A percentile compares a stretch with the other conserved stretches of the same genome.
Conservation (phyloP, 768 basidiomycete species). For the Trametes cinnabarina region DNA sequence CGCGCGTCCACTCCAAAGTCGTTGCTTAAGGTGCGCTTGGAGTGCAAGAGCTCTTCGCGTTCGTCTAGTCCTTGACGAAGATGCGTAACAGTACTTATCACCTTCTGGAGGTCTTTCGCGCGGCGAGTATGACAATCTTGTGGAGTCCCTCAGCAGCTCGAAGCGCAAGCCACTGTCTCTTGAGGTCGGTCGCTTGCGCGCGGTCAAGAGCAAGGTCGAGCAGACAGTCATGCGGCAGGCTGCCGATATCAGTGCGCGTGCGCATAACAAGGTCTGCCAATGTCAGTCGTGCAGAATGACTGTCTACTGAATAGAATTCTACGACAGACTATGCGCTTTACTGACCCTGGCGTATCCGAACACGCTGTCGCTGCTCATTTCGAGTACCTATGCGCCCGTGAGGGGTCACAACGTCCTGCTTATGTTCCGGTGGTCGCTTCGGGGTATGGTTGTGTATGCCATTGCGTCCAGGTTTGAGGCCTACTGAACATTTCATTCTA, state of each 20-base stretch:
- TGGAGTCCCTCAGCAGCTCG: slow-evolving; percentile 51
- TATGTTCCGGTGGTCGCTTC: slow-evolving; percentile 98
- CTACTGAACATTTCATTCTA: background rate
- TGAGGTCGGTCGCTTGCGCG: slow-evolving; percentile 67
- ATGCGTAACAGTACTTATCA: slow-evolving; percentile 22
- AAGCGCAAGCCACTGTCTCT: slow-evolving; percentile 55
- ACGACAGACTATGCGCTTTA: slow-evolving; percentile 79
- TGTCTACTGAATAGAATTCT: background rate
- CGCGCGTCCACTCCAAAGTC: slow-evolving; percentile 44
- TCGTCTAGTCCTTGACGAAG: background rate
- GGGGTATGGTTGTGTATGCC: slow-evolving; percentile 54
- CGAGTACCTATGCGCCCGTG: slow-evolving; percentile 78
- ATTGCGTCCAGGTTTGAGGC: background rate
- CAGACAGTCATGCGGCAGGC: slow-evolving; percentile 76
- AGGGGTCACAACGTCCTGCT: slow-evolving; percentile 83
- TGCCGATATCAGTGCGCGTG: slow-evolving; percentile 82
- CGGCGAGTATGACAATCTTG: slow-evolving; percentile 53
- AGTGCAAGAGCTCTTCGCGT: no score
- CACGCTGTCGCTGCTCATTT: slow-evolving; percentile 76
- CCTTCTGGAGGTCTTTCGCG: slow-evolving; percentile 24
- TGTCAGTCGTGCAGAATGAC: background rate
- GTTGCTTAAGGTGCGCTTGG: slow-evolving; percentile 44
- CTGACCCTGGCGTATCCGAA: slow-evolving; percentile 55
- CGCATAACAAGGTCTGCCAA: slow-evolving; percentile 72
- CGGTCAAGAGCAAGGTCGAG: slow-evolving; percentile 80